Evolutionary conservation across 257 asterid species (phyloP), one percentile per base, ranked within the genome.

Genomic region (Ligustrum vulgare): DNA sequence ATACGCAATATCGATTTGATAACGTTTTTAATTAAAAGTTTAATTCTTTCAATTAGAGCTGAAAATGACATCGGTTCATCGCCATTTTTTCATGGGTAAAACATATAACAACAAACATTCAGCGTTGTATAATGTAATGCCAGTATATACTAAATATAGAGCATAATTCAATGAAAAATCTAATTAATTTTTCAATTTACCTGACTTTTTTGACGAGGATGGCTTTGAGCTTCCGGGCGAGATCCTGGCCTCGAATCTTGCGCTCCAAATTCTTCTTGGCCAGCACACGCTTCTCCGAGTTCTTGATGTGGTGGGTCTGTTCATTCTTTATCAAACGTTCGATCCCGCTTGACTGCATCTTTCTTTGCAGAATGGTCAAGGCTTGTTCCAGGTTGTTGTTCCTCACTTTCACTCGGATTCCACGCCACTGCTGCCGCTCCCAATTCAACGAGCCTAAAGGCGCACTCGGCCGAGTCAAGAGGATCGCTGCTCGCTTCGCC

Each of bases 271-370:
- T 80, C 88, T 94, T 94, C 80, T 84, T 88, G 6, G 98, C 97
- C 81, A 94, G 77, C 28, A 94, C 97, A 16, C 97, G 91, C 86
- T 90, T 94, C 93, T 94, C 97, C 1, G 93, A 89, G 69, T 94
- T 92, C 82, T 92, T 94, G 71, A 88, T 75, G 72, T 94, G 97
- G 77, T 80, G 73, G 18, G 79, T 79, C 69, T 87, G 94, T 65
- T 90, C 89, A 12, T 69, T 77, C 90, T 80, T 94, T n/a, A 92
- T 92, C 84, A 94, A 66, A 45, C 98, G 87, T 70, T 94, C 97
- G 22, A 88, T 92, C 41, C 98, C 98, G 67, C 96, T 89, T 3
- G 91, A 84, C 76, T 84, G 94, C 96, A 94, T 94, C 86, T 86
- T 90, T 85, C 90, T 87, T 82, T 89, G 94, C 93, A 94, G 39